phyloP scores from a whole-genome alignment of 2,329 filamentous ascomycete species.

The Fusarium marasasianum region DNA sequence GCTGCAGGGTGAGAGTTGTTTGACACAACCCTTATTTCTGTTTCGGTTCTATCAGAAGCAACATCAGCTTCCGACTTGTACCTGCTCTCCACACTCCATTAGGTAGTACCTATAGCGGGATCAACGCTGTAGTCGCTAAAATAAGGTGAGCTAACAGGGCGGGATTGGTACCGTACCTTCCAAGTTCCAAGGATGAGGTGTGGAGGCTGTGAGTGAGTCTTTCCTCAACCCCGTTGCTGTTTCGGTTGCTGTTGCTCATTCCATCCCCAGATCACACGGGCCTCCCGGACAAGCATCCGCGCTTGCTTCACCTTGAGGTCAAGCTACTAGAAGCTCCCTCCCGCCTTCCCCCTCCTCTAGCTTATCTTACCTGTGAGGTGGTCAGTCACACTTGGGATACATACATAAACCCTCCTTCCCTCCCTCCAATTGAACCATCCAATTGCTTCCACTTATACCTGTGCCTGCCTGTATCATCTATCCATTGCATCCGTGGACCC shows the following conservation, averaged over 20 bases:
- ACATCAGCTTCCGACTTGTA: slow-evolving; percentile 7
- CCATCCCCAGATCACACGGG: slow-evolving; percentile 28
- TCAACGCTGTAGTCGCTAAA: slow-evolving; percentile 27
- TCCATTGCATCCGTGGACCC: slow-evolving; percentile 1
- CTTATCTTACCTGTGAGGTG: slow-evolving; percentile 8
- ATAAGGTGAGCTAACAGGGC: slow-evolving; percentile 22
- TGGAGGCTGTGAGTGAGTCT: slow-evolving; percentile 11
- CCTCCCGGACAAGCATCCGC: slow-evolving; percentile 18
- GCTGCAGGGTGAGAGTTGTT: neutral
- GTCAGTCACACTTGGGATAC: slow-evolving; percentile 13
- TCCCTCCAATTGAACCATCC: slow-evolving; percentile 13
- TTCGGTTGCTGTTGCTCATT: slow-evolving; percentile 8
- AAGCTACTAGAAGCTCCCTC: slow-evolving; percentile 23
- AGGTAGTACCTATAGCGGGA: neutral
- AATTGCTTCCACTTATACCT: slow-evolving; percentile 18
- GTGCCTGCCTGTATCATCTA: neutral
- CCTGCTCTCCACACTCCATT: slow-evolving; percentile 13
- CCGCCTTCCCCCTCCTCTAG: slow-evolving; percentile 18
- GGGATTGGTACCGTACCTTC: slow-evolving; percentile 10
- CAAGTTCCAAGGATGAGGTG: slow-evolving; percentile 1
- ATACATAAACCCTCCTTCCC: slow-evolving; percentile 31
- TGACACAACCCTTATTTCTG: slow-evolving; percentile 19
- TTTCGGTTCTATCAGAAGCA: slow-evolving; percentile 3
- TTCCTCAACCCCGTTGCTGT: slow-evolving; percentile 17
- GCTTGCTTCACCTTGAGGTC: slow-evolving; percentile 17